These are phyloP conservation scores for Coemansia reversa DNA, from an alignment of 192 early-diverging fungal species.

Conservation along the genomic window DNA sequence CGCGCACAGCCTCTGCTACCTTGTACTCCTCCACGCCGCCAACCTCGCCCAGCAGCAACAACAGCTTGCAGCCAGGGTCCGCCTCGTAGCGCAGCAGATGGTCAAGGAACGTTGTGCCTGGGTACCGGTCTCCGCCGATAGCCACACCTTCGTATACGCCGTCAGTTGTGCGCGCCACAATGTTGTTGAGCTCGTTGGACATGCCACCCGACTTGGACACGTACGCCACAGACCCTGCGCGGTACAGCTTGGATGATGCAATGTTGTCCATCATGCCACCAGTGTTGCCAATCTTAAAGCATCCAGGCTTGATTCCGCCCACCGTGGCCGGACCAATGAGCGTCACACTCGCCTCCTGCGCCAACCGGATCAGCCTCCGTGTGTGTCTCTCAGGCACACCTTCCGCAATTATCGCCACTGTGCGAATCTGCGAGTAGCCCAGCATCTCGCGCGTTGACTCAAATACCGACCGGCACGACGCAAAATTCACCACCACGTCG, in stretches of 20 bases:
- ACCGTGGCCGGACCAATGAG: slow-evolving; percentile 98
- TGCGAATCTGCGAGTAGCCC: slow-evolving; percentile 78
- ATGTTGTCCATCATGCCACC: slow-evolving; percentile 99
- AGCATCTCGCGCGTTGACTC: slow-evolving; percentile 91
- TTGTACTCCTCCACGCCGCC: slow-evolving; percentile 97
- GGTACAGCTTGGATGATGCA: slow-evolving; percentile 95
- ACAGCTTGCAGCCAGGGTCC: slow-evolving; percentile 91
- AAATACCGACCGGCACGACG: slow-evolving; percentile 92
- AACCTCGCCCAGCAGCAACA: slow-evolving; percentile 95
- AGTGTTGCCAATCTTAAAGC: slow-evolving; percentile 99
- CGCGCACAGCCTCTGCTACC: slow-evolving; percentile 87
- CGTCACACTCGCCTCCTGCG: slow-evolving; percentile 74
- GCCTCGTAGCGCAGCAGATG: slow-evolving; percentile 93
- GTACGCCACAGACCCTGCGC: slow-evolving; percentile 94
- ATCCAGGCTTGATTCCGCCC: slow-evolving; percentile 98
- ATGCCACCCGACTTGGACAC: slow-evolving; percentile 99
- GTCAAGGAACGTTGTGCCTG: slow-evolving; percentile 97
- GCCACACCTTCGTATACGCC: slow-evolving; percentile 99
- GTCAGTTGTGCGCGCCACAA: slow-evolving; percentile 92
- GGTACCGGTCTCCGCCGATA: slow-evolving; percentile 98
- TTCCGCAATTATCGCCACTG: slow-evolving; percentile 97
- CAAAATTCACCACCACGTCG: slow-evolving; percentile 97
- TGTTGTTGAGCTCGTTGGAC: slow-evolving; percentile 99
- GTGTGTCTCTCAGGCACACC: slow-evolving; percentile 97
- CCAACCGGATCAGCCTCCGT: slow-evolving; percentile 84